Evolutionary conservation across 1,139 yeast genomes (phyloP), one percentile per base, ranked within the genome.

Genomic region (Pichia norvegensis): DNA sequence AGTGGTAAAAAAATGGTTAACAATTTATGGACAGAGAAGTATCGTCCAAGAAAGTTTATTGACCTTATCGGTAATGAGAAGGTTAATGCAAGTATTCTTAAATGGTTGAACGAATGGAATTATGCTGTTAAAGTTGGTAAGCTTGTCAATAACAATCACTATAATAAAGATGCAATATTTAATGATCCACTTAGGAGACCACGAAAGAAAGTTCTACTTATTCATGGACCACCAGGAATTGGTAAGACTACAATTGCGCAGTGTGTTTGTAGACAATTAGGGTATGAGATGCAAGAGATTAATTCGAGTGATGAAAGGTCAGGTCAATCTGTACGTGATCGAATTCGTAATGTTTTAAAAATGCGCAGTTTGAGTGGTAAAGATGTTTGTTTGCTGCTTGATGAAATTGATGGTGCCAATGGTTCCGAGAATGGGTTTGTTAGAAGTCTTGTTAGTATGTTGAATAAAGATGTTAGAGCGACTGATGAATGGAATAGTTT

Each of bases 181-280:
- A 29, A 52, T 0, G 95, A 87, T 60, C 72, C 76, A 0, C 68
- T 74, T 40, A 79, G 81, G 7, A 70, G 97, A 42, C 97, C 97
- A 0, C 67, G 64, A n/a, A 73, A 72, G 46, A 83, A 79, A 54
- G 72, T 92, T 1, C 61, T 92, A 36, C 67, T 92, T 42, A 74
- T 92, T 3, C 87, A 84, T 60, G 98, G 98, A 0, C 95, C 97
- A 0, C 90, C 96, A 1, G 98, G 98, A 1, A 74, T 85, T n/a
- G 98, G 98, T 7, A 92, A 92, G 62, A 92, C 98, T 0, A 79
- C 95, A 0, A 81, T 88, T 3, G 88, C 94, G 0, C 96, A 90
- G 61, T 75, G 87, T 1, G 74, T 88, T 35, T 95, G 95, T 4
- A 74, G 73, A 43, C 95, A 86, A 53, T 76, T 85, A 41, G 95